Base-by-base conservation (phyloP, 164 flowering plant species). In the Chimonanthus salicifolius region DNA sequence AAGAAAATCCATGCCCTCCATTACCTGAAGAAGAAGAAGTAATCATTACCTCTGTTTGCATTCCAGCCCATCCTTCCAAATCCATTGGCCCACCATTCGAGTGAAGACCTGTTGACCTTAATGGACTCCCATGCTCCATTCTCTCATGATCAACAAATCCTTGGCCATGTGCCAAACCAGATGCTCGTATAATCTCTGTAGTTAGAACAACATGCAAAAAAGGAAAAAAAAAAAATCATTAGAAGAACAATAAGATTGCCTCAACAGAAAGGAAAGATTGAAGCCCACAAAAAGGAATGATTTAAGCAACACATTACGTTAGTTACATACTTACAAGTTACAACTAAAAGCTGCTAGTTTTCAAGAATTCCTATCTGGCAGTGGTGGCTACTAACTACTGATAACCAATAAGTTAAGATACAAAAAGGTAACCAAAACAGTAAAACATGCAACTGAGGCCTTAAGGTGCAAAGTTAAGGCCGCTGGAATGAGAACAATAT, bases 131-230 rank as follows among this genome's bases (percentile, higher is more conserved):
- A 72, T 85, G 87, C 50, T 87, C 88, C 78, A 78, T 67, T 77
- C 87, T 85, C 71, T 92, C 97, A 74, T 80, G 87, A 80, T 87
- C 97, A 49, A 83, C 67, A 73, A 87, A 83, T 79, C 71, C 80
- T 79, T 86, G 83, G 78, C 79, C 84, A 20, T 85, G 73, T 70
- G 81, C 74, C 78, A 82, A 50, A 58, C 83, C 85, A 47, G 92
- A 82, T 16, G 85, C 82, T n/a, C 87, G 84, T 63, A 87, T 79
- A 69, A 92, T 92, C 80, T 92, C 97, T 92, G 87, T 78, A 83
- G 49, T 16, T 58, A 69, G 49, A 10, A 44, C 47, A 66, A 66
- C 48, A 46, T 66, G 47, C 68, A 47, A 66, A 66, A 16, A 33
- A 33, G 33, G 21, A 20, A 20, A 20, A 33, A 33, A 33, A 1